These are phyloP conservation scores for Excoecaria cochinchinensis DNA, from an alignment of 345 rosid genomes.

Conservation along the genomic window DNA sequence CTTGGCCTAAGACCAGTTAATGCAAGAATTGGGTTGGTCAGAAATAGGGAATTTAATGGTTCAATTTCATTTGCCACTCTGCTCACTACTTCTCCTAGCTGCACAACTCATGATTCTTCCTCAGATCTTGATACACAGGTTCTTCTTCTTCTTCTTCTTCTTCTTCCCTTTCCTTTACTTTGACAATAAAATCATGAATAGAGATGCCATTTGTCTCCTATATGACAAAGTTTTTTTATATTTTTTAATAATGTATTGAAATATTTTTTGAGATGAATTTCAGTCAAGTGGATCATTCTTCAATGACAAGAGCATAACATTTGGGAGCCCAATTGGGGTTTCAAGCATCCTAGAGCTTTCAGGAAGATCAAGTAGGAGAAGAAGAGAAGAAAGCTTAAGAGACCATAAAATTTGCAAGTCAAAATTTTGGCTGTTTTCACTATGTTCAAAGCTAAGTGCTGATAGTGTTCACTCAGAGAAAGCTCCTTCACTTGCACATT, in stretches of 20 bases:
- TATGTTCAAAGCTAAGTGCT: conserved; percentile 71
- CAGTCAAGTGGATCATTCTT: conserved; percentile 85
- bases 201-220: too few species aligned
- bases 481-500: conserved; percentile 64
- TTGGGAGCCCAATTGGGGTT: conserved; percentile 76
- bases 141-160: background rate
- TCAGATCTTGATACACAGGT: conserved; percentile 86
- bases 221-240: too few species aligned
- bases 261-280: background rate
- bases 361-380: conserved; percentile 54
- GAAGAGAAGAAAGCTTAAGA: conserved; percentile 36
- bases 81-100: conserved; percentile 53
- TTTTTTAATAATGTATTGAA: background rate
- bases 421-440: conserved; percentile 65
- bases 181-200: too few species aligned
- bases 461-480: conserved; percentile 50
- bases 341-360: conserved; percentile 63
- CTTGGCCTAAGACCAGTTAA: conserved; percentile 69
- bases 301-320: conserved; percentile 66
- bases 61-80: conserved; percentile 70
- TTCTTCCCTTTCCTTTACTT: background rate
- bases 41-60: conserved; percentile 48
- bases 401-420: conserved; percentile 47
- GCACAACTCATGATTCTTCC: conserved; percentile 45
- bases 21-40: conserved; percentile 67